These are phyloP conservation scores for Aethionema arabicum DNA, from an alignment of 345 rosid species.

Conservation along the genomic window DNA sequence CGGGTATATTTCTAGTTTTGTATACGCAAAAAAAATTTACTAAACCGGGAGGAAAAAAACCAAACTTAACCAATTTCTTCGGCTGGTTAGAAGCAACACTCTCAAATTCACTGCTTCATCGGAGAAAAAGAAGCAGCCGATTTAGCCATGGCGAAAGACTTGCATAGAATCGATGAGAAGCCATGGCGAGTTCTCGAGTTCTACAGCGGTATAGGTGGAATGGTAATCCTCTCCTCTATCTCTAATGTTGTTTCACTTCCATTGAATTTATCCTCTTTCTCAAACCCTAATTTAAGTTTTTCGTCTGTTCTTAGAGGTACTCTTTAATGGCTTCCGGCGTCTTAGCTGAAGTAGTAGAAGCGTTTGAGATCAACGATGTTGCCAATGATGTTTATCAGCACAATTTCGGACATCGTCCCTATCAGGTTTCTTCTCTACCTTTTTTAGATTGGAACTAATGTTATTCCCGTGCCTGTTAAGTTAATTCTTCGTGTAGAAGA, in stretches of 20 bases:
- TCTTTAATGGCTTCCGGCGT: slow-evolving; percentile 63
- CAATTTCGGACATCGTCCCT: slow-evolving; percentile 86
- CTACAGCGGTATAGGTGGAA: slow-evolving; percentile 90
- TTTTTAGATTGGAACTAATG: not conserved
- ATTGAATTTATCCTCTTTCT: not conserved
- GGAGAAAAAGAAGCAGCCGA: not conserved
- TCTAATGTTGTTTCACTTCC: not conserved
- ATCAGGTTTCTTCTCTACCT: slow-evolving; percentile 52
- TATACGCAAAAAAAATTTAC: not conserved
- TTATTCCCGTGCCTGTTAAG: not conserved
- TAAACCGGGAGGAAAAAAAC: not conserved
- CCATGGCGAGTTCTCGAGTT: slow-evolving; percentile 88
- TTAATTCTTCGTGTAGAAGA: slow-evolving; percentile 4
- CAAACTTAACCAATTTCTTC: no score
- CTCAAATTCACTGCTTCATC: slow-evolving; percentile 1
- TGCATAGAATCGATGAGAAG: slow-evolving; percentile 35
- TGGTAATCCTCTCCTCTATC: slow-evolving; percentile 46
- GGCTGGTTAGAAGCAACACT: not conserved
- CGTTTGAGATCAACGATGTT: slow-evolving; percentile 81
- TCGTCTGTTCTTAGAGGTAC: slow-evolving; percentile 53
- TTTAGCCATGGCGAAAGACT: slow-evolving; percentile 39
- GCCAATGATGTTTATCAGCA: slow-evolving; percentile 90
- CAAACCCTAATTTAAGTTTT: slow-evolving; percentile 20
- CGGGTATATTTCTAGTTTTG: no score
- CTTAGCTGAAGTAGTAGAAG: slow-evolving; percentile 61